Conservation (phyloP, 257 asterid genomes). For the Oldenlandia corymbosa region DNA sequence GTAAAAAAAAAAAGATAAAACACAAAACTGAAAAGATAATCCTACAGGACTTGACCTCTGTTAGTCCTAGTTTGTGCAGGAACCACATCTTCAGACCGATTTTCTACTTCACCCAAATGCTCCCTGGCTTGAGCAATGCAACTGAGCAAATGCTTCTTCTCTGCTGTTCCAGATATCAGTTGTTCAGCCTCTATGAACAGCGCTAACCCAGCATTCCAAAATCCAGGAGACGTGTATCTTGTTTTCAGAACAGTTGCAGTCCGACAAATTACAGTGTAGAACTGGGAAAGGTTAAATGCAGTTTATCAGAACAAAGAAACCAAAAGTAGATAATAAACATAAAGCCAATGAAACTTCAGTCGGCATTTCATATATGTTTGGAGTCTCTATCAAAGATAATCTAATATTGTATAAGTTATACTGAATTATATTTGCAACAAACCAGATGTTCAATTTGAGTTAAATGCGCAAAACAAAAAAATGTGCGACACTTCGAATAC, state of each 20-base stretch:
- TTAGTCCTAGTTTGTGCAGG: conserved; percentile 31
- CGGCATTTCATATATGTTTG: neutral
- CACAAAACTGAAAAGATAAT: neutral
- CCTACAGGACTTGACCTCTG: conserved; percentile 57
- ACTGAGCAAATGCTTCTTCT: conserved; percentile 56
- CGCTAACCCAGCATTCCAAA: conserved; percentile 79
- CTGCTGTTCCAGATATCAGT: conserved; percentile 43
- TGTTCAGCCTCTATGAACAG: conserved; percentile 71
- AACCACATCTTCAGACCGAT: conserved; percentile 37
- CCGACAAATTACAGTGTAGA: conserved; percentile 66
- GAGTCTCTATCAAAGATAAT: too few species aligned
- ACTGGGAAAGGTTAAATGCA: conserved; percentile 34
- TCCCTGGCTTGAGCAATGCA: conserved; percentile 64
- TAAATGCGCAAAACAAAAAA: neutral
- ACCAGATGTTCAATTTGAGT: neutral
- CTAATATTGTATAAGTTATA: too few species aligned
- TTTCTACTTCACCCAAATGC: conserved; percentile 52
- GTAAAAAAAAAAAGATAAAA: neutral
- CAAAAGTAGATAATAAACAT: neutral
- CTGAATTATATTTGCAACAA: neutral
- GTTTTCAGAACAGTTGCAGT: conserved; percentile 86
- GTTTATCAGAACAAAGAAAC: neutral
- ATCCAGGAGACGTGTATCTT: conserved; percentile 85
- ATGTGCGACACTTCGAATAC: neutral
- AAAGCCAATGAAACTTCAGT: neutral